A percentile compares a stretch with the other conserved stretches of the same genome.
Evolutionary conservation across 2,329 filamentous ascomycete species (phyloP).

Genomic region (Ramularia collo-cygni): DNA sequence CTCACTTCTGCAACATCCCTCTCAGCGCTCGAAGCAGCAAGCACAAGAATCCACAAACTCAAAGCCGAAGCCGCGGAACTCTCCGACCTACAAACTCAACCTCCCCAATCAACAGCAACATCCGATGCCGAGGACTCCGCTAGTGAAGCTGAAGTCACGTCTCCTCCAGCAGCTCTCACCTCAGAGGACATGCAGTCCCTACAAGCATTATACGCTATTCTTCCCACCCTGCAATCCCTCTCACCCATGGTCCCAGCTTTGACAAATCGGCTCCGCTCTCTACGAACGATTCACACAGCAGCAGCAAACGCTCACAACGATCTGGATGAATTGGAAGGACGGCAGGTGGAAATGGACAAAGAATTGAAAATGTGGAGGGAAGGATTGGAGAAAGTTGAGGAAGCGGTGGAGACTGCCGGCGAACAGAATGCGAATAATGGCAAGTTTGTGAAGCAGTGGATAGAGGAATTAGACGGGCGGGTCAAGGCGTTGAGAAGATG

Average conservation of each 20-base stretch:
- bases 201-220: conserved; percentile 80
- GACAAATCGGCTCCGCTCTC: conserved; percentile 74
- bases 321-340: conserved; percentile 67
- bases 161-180: conserved; percentile 27
- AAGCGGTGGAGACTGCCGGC: conserved; percentile 63
- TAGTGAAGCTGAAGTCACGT: conserved; percentile 31
- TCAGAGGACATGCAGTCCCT: conserved; percentile 74
- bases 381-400: conserved; percentile 71
- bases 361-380: conserved; percentile 85
- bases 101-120: conserved; percentile 3
- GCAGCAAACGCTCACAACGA: conserved; percentile 75
- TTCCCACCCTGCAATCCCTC: conserved; percentile 82
- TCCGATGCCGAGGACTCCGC: conserved; percentile 5
- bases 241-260: conserved; percentile 78
- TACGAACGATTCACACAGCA: conserved; percentile 78
- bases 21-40: conserved; percentile 58
- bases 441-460: conserved; percentile 79
- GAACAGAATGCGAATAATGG: conserved; percentile 69
- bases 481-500: conserved; percentile 44
- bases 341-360: conserved; percentile 71
- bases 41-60: conserved; percentile 22
- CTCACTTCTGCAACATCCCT: conserved; percentile 63
- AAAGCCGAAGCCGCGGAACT: conserved; percentile 63
- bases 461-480: conserved; percentile 75
- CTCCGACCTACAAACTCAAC: conserved; percentile 45